Evolutionary conservation across 352 stramenopile genomes (phyloP).

Genomic region (Achlya hypogyna): DNA sequence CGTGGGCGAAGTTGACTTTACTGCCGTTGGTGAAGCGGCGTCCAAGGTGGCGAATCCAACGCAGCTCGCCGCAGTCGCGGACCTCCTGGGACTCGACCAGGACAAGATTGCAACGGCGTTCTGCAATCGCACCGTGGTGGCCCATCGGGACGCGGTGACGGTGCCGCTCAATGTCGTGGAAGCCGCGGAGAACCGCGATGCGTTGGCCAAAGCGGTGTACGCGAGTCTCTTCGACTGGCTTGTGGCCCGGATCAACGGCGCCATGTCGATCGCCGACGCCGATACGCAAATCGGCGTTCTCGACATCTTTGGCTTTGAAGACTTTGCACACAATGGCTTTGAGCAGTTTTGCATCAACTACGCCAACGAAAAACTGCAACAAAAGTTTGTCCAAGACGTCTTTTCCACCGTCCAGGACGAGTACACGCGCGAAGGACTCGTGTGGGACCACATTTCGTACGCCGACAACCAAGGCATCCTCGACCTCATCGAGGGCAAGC

Average conservation of each 20-base stretch:
- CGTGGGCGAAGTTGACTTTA: constrained; percentile 94
- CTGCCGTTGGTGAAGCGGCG: constrained; percentile 52
- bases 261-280: constrained; percentile 72
- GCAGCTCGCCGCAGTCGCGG: constrained; percentile 61
- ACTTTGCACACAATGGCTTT: constrained; percentile 91
- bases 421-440: constrained; percentile 95
- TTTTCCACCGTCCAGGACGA: constrained; percentile 98
- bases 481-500: constrained; percentile 91
- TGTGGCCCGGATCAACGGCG: constrained; percentile 84
- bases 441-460: constrained; percentile 98
- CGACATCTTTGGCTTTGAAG: constrained; percentile 99
- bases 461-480: constrained; percentile 98
- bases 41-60: constrained; percentile 61
- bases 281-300: constrained; percentile 91
- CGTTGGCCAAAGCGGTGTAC: constrained; percentile 96
- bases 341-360: constrained; percentile 93
- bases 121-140: constrained; percentile 89
- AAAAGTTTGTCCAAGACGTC: constrained; percentile 91
- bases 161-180: constrained; percentile 81
- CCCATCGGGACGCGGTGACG: constrained; percentile 72
- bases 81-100: constrained; percentile 83
- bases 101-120: constrained; percentile 86
- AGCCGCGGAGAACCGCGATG: constrained; percentile 90
- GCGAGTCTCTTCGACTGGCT: constrained; percentile 98
- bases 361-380: constrained; percentile 85